Conservation (phyloP, 2,329 filamentous ascomycete species). For the Xylaria sp. region DNA sequence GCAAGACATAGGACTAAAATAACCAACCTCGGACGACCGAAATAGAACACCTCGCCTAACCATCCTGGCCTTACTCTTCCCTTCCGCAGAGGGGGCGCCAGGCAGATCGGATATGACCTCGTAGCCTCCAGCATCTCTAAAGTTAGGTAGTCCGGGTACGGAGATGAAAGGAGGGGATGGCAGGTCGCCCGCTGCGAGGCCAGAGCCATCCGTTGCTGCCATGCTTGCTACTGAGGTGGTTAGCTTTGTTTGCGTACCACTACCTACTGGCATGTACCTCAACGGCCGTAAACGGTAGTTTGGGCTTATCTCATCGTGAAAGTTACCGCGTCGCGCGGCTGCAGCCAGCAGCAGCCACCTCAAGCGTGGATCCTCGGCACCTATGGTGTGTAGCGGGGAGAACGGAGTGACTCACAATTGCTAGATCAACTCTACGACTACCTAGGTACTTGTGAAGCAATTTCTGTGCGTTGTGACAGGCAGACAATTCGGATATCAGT, state of each 20-base stretch:
- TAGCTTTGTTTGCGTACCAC: slow-evolving; percentile 6
- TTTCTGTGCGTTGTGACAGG: neutral
- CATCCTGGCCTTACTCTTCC: slow-evolving; percentile 45
- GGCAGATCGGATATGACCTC: slow-evolving; percentile 51
- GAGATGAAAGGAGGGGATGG: slow-evolving; percentile 60
- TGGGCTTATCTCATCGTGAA: slow-evolving; percentile 17
- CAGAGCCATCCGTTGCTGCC: slow-evolving; percentile 17
- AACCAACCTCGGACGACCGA: slow-evolving; percentile 69
- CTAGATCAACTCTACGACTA: neutral
- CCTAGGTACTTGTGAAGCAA: neutral
- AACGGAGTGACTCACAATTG: slow-evolving; percentile 9
- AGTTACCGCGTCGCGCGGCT: slow-evolving; percentile 9
- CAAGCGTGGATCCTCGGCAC: slow-evolving; percentile 19
- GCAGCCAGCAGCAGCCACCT: neutral
- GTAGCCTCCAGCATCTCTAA: slow-evolving; percentile 74
- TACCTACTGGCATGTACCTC: neutral
- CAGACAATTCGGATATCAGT: no score
- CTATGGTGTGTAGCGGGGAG: slow-evolving; percentile 13
- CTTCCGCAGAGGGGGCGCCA: slow-evolving; percentile 16
- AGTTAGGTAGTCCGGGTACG: slow-evolving; percentile 72
- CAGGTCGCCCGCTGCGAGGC: slow-evolving; percentile 13
- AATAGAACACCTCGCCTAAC: slow-evolving; percentile 68
- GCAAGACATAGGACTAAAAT: neutral
- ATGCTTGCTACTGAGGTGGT: slow-evolving; percentile 18
- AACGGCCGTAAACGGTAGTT: neutral